These are phyloP conservation scores for Triangularia verruculosa DNA, from an alignment of 2,329 filamentous ascomycete genomes.

Conservation along the genomic window DNA sequence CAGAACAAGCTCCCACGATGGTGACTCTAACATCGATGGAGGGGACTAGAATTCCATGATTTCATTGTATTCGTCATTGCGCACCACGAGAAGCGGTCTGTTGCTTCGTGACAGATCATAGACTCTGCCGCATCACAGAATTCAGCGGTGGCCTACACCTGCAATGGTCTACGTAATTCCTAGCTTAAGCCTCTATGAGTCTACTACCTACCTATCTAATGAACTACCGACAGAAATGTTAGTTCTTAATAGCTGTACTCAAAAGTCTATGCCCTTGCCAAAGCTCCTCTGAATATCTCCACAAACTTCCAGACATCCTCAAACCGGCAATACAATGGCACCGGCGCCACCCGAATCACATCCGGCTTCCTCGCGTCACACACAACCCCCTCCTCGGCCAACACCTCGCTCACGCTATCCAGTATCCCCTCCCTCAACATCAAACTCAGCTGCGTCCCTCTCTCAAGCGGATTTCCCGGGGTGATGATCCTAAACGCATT, in stretches of 20 bases:
- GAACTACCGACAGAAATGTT: not conserved
- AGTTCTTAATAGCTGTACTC: too few species aligned
- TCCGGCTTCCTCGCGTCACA: constrained; percentile 83
- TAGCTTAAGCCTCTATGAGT: not conserved
- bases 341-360: constrained; percentile 79
- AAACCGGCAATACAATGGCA: constrained; percentile 80
- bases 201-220: too few species aligned
- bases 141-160: too few species aligned
- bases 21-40: too few species aligned
- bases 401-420: constrained; percentile 60
- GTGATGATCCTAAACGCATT: constrained; percentile 63
- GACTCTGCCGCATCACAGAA: too few species aligned
- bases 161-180: too few species aligned
- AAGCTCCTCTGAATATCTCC: constrained; percentile 21
- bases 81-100: too few species aligned
- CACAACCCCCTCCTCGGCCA: constrained; percentile 69
- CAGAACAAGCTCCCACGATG: too few species aligned
- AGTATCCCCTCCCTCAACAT: constrained; percentile 63
- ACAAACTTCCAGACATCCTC: constrained; percentile 55
- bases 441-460: constrained; percentile 78
- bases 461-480: constrained; percentile 61
- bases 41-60: too few species aligned
- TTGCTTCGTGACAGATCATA: too few species aligned
- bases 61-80: too few species aligned
- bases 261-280: constrained; percentile 2